Evolutionary conservation across 164 flowering plant species (phyloP).

Genomic region (Chimonanthus praecox): DNA sequence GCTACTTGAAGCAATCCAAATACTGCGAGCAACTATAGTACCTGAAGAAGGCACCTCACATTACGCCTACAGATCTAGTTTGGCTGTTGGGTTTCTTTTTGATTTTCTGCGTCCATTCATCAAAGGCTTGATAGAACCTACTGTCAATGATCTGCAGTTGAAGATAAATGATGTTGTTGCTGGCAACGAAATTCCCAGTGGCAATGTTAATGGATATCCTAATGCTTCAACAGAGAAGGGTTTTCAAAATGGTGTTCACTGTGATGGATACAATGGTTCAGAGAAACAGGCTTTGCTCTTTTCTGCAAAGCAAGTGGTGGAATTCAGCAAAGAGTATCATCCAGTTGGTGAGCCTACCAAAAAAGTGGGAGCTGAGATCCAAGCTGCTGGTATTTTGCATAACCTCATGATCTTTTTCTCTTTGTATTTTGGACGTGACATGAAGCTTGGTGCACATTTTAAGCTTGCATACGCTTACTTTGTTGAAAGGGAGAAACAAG

Average conservation of each 20-base stretch:
- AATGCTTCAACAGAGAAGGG: conserved; percentile 1
- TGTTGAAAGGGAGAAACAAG: no score
- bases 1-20: conserved; percentile 47
- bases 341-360: conserved; percentile 73
- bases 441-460: no score
- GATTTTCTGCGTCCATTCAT: conserved; percentile 20
- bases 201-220: conserved; percentile 14
- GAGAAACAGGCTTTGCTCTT: conserved; percentile 34
- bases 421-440: no score
- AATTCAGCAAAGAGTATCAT: conserved; percentile 36
- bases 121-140: not conserved
- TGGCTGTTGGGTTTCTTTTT: conserved; percentile 68
- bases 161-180: conserved; percentile 7
- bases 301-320: conserved; percentile 55
- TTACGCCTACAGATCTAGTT: conserved; percentile 65
- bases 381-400: conserved; percentile 72
- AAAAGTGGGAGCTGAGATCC: conserved; percentile 67
- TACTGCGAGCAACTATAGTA: conserved; percentile 41
- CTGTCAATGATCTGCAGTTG: not conserved
- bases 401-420: no score
- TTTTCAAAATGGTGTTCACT: conserved; percentile 1
- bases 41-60: conserved; percentile 53
- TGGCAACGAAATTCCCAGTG: conserved; percentile 6
- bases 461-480: no score
- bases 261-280: conserved; percentile 4